Evolutionary conservation across 495 filamentous ascomycete genomes (phyloP).

Genomic region (Gamarada debralockiae): DNA sequence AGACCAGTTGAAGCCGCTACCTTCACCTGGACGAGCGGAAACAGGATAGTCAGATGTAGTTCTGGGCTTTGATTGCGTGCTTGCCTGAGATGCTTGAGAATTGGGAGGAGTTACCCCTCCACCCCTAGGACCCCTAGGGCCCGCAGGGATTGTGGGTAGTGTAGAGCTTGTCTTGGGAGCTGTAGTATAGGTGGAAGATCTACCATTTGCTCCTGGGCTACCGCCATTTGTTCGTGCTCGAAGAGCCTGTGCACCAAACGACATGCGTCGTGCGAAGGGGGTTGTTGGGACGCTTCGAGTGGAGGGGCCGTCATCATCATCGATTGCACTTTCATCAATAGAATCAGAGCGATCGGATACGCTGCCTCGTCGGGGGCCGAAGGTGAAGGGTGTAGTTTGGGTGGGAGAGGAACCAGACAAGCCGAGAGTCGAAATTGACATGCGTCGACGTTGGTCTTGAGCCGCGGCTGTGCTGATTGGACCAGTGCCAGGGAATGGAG

Average conservation of each 20-base stretch:
- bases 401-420: constrained; percentile 74
- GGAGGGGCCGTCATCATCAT: constrained; percentile 63
- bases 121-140: constrained; percentile 14
- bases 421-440: constrained; percentile 84
- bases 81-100: constrained; percentile 36
- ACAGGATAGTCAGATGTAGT: constrained; percentile 52
- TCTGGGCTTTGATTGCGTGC: constrained; percentile 48
- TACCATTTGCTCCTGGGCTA: constrained; percentile 51
- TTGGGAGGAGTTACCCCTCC: constrained; percentile 23
- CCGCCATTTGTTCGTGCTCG: constrained; percentile 41
- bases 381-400: constrained; percentile 49
- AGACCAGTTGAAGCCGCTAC: constrained; percentile 77
- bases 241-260: constrained; percentile 85
- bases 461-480: constrained; percentile 64
- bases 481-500: constrained; percentile 55
- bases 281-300: constrained; percentile 53
- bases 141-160: constrained; percentile 34
- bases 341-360: constrained; percentile 70
- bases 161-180: constrained; percentile 20
- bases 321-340: constrained; percentile 82
- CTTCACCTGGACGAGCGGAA: constrained; percentile 69
- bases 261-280: constrained; percentile 82
- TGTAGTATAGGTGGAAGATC: constrained; percentile 23
- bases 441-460: constrained; percentile 72
- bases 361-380: constrained; percentile 64